phyloP scores from a whole-genome alignment of 768 basidiomycete species.

The Xerocomellus amylosporus region DNA sequence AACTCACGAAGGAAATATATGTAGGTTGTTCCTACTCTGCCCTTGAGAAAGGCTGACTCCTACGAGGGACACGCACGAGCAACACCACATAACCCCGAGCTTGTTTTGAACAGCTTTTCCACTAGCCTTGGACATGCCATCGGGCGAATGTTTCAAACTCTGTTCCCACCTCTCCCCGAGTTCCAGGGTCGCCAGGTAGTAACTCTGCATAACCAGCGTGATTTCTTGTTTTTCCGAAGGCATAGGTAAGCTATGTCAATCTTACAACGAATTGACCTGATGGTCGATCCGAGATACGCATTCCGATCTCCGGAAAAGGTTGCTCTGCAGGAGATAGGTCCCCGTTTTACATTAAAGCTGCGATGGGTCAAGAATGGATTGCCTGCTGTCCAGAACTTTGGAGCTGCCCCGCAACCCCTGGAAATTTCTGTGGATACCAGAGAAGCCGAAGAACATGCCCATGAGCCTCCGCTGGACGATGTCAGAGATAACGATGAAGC shows the following conservation, averaged over 20 bases:
- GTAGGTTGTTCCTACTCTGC: constrained; percentile 42
- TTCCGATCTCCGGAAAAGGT: constrained; percentile 91
- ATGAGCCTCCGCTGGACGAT: constrained; percentile 16
- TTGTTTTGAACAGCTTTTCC: constrained; percentile 91
- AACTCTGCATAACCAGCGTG: constrained; percentile 94
- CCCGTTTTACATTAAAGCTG: constrained; percentile 93
- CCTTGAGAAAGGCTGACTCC: constrained; percentile 6
- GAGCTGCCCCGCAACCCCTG: constrained; percentile 57
- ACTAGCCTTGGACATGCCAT: constrained; percentile 92
- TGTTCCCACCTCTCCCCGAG: constrained; percentile 92
- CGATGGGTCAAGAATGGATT: constrained; percentile 85
- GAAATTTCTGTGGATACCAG: constrained; percentile 47
- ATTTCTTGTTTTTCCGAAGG: constrained; percentile 95
- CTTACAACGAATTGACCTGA: constrained; percentile 4
- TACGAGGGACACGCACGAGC: constrained; percentile 85
- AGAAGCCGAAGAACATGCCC: constrained; percentile 22
- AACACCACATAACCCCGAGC: constrained; percentile 91
- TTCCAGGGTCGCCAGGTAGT: constrained; percentile 97
- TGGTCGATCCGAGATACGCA: constrained; percentile 60
- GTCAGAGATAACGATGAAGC: constrained; percentile 18
- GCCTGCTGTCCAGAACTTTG: constrained; percentile 72
- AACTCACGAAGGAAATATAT: constrained; percentile 82
- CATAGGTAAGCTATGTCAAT: constrained; percentile 63
- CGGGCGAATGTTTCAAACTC: constrained; percentile 93
- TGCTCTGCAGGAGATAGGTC: constrained; percentile 94